Evolutionary conservation across 2,329 filamentous ascomycete species (phyloP).

Genomic region (Penicillium capsulatum): DNA sequence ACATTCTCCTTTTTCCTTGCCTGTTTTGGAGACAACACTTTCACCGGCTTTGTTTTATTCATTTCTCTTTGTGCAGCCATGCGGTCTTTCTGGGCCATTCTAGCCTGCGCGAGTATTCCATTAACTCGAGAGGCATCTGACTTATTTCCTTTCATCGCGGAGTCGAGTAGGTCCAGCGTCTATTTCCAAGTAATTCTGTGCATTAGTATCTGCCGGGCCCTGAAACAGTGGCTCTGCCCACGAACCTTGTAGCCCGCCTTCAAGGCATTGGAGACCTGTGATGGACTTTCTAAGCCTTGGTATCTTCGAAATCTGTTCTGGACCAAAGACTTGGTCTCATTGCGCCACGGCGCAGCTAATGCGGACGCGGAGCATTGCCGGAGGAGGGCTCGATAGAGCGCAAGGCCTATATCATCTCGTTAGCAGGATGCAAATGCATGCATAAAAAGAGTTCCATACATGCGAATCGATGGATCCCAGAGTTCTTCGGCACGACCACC

Average conservation of each 20-base stretch:
- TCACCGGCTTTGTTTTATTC: slow-evolving; percentile 14
- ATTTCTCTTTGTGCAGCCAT: slow-evolving; percentile 19
- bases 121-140: slow-evolving; percentile 23
- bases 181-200: slow-evolving; percentile 13
- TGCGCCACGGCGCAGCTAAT: slow-evolving; percentile 18
- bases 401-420: slow-evolving; percentile 32
- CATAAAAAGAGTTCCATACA: slow-evolving; percentile 31
- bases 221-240: background rate
- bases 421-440: background rate
- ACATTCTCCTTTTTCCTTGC: slow-evolving; percentile 24
- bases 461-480: slow-evolving; percentile 43
- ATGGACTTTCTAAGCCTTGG: slow-evolving; percentile 37
- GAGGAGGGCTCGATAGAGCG: slow-evolving; percentile 45
- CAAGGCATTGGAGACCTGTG: slow-evolving; percentile 37
- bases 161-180: slow-evolving; percentile 39
- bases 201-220: slow-evolving; percentile 8
- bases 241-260: slow-evolving; percentile 42
- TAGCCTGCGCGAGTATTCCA: slow-evolving; percentile 25
- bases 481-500: slow-evolving; percentile 21
- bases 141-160: slow-evolving; percentile 28
- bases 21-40: slow-evolving; percentile 21
- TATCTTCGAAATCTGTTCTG: slow-evolving; percentile 39
- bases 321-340: slow-evolving; percentile 29
- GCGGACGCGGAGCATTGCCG: slow-evolving; percentile 37
- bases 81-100: slow-evolving; percentile 17